Percentiles rank a stretch among this genome's conserved stretches.
Conservation (phyloP, 805 yeast species). For the Spathaspora girioi region DNA sequence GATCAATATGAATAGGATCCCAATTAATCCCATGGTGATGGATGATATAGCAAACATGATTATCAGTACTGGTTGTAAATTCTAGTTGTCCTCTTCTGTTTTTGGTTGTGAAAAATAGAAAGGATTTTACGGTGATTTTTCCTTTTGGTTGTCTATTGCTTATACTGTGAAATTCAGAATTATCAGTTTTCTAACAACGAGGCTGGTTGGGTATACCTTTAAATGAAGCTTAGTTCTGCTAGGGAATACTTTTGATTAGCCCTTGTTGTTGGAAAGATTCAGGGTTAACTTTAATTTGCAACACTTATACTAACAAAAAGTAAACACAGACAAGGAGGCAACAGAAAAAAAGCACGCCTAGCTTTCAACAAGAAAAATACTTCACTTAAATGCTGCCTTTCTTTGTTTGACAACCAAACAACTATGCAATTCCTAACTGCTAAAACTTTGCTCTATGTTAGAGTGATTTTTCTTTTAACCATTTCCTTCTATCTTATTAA, state of each 20-base stretch:
- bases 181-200: too few relatives aligned
- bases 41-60: constrained; percentile 15
- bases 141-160: too few relatives aligned
- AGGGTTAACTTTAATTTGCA: not conserved
- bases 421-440: constrained; percentile 53
- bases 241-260: too few relatives aligned
- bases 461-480: constrained; percentile 43
- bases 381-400: not conserved
- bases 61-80: not conserved
- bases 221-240: too few relatives aligned
- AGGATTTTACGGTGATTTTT: too few relatives aligned
- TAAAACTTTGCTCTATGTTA: constrained; percentile 42
- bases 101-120: too few relatives aligned
- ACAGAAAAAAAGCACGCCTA: too few relatives aligned
- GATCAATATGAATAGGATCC: constrained; percentile 4
- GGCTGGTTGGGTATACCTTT: too few relatives aligned
- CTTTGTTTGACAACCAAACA: not conserved
- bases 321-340: not conserved
- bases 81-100: not conserved
- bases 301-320: not conserved
- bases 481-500: constrained; percentile 45
- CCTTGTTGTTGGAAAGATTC: too few relatives aligned
- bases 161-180: too few relatives aligned
- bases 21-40: constrained; percentile 8
- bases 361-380: not conserved